phyloP scores from a whole-genome alignment of 176 grass and related monocot genomes.

The Oryza meridionalis region DNA sequence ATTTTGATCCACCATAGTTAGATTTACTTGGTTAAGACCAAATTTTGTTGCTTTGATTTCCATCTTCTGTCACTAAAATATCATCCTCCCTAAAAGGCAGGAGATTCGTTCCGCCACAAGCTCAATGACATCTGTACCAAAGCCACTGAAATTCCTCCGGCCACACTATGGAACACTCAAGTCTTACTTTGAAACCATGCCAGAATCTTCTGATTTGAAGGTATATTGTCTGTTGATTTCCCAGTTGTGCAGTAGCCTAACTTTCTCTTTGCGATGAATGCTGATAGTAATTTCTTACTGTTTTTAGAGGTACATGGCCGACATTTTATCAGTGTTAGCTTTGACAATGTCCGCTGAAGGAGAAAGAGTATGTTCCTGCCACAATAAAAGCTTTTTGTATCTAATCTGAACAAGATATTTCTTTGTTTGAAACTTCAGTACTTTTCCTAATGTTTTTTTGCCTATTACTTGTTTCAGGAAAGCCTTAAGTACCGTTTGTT shows the following conservation, averaged over 20 bases:
- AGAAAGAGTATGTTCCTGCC: slow-evolving; percentile 67
- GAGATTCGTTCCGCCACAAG: slow-evolving; percentile 94
- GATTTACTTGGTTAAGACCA: neutral
- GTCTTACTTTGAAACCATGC: slow-evolving; percentile 70
- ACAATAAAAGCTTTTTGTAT: neutral
- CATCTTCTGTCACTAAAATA: neutral
- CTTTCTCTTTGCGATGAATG: neutral
- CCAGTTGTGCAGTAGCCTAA: neutral
- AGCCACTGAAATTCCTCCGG: slow-evolving; percentile 92
- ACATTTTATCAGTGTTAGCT: slow-evolving; percentile 85
- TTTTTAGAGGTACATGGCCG: slow-evolving; percentile 82
- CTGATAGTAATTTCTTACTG: neutral
- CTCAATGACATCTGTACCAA: slow-evolving; percentile 96
- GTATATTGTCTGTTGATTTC: slow-evolving; percentile 28
- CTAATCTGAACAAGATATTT: neutral
- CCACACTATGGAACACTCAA: slow-evolving; percentile 92
- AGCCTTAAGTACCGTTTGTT: slow-evolving; percentile 82
- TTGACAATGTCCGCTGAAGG: slow-evolving; percentile 94
- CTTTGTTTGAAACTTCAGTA: neutral
- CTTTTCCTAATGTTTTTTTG: neutral
- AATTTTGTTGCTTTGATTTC: neutral
- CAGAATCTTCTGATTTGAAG: slow-evolving; percentile 84
- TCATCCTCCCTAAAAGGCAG: slow-evolving; percentile 43
- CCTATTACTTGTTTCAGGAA: slow-evolving; percentile 62
- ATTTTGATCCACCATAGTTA: neutral